phyloP scores from a whole-genome alignment of 768 basidiomycete species.

The Boletellus emodensis region DNA sequence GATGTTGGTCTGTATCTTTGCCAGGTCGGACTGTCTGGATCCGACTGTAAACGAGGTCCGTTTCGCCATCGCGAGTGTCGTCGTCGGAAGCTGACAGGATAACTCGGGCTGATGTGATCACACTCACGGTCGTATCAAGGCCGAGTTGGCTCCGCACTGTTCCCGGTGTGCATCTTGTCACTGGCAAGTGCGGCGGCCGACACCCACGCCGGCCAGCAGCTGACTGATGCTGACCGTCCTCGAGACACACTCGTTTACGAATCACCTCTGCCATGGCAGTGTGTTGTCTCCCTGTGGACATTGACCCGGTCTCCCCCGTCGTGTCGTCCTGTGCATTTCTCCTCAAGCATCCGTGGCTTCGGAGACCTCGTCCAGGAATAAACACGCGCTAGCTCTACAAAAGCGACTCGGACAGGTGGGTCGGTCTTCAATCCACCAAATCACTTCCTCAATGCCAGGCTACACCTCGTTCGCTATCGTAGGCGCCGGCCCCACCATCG shows the following conservation, averaged over 20 bases:
- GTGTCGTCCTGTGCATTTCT: no score
- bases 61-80: conserved; percentile 11
- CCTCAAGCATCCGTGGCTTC: no score
- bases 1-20: conserved; percentile 83
- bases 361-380: conserved; percentile 1
- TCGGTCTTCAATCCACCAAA: neutral
- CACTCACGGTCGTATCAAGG: neutral
- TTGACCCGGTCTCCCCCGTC: no score
- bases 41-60: conserved; percentile 66
- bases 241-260: no score
- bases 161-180: no score
- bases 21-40: conserved; percentile 83
- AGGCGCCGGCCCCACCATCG: conserved; percentile 35
- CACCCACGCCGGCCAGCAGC: no score
- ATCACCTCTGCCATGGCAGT: no score
- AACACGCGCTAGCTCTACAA: conserved; percentile 1
- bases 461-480: conserved; percentile 35
- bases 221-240: no score
- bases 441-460: conserved; percentile 11
- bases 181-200: no score
- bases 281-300: no score
- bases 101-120: neutral
- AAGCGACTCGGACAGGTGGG: neutral
- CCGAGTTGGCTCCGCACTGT: no score
- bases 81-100: neutral